A percentile compares a stretch with the other conserved stretches of the same genome.
Conservation (phyloP, 2,329 filamentous ascomycete genomes). For the Pestalotiopsis sp. region DNA sequence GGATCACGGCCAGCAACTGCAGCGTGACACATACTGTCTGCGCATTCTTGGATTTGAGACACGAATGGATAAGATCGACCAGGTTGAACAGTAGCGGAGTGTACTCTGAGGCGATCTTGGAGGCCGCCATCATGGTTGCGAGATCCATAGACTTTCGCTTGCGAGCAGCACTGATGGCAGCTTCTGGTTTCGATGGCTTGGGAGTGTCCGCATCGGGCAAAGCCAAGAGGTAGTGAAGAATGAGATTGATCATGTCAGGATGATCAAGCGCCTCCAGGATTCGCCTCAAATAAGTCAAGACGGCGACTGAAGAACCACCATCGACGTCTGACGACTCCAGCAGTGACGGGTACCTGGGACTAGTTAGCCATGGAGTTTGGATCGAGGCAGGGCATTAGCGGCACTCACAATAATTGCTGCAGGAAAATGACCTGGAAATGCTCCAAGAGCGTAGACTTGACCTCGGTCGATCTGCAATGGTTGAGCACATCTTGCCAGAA, state of each 20-base stretch:
- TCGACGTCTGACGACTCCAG: conserved; percentile 97
- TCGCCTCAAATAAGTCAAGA: conserved; percentile 87
- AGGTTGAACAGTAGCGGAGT: conserved; percentile 92
- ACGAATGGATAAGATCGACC: conserved; percentile 86
- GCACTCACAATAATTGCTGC: conserved; percentile 81
- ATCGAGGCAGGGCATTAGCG: not conserved
- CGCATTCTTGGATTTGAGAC: conserved; percentile 79
- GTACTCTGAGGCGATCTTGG: conserved; percentile 68
- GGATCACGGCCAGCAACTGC: conserved; percentile 81
- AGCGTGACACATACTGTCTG: conserved; percentile 91
- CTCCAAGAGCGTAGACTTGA: conserved; percentile 90
- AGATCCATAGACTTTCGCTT: conserved; percentile 89
- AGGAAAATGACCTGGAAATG: conserved; percentile 97
- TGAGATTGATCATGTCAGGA: conserved; percentile 90
- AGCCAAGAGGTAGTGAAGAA: conserved; percentile 88
- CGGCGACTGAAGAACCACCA: conserved; percentile 93
- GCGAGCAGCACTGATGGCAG: conserved; percentile 68
- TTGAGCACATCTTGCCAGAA: conserved; percentile 99
- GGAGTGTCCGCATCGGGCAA: conserved; percentile 62
- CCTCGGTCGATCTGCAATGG: conserved; percentile 88
- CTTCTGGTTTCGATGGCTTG: conserved; percentile 40
- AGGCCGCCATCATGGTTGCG: conserved; percentile 73
- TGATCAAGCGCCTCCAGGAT: conserved; percentile 92
- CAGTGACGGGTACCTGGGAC: conserved; percentile 81
- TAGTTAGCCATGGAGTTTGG: conserved; percentile 15